Base-by-base conservation (phyloP, 352 stramenopile species). In the Pythium aphanidermatum region DNA sequence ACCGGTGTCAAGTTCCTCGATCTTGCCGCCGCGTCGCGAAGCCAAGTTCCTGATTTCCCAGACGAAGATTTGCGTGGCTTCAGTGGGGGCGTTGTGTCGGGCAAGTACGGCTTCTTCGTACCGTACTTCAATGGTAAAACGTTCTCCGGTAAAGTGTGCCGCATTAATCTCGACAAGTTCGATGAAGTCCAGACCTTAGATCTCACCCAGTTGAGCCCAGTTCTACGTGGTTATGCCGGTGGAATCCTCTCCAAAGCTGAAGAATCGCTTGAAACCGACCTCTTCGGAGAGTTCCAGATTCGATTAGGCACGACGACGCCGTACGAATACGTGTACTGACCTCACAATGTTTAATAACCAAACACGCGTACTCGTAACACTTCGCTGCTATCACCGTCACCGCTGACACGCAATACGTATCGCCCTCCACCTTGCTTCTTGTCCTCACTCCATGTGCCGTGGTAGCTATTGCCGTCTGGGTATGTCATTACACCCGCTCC, bases 391-490 rank as follows among this genome's bases (percentile, higher is more conserved):
- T 14, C 20, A n/a, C 8, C 29, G 0, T 46, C 50, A 16, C 27
- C 29, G 7, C 35, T 39, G 21, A 83, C 68, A 2, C 62, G 55
- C 11, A 89, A 44, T 21, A 73, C 39, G 32, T 86, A 92, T 48
- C 65, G 81, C 4, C 88, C 88, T 1, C 85, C 72, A 19, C 83
- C 86, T 51, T 95, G 76, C 21, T 90, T 84, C 43, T 92, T 76
- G 51, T 96, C 88, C 20, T 81, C 66, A 43, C 80, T 74, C 89
- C 89, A 98, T 17, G 83, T 63, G 5, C 92, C 92, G 23, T 85
- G 70, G 53, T 85, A 96, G 7, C 63, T 60, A 44, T 93, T 93
- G 17, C 86, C 84, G 39, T 92, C 83, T 0, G 54, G 45, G 34
- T 93, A 96, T 8, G 58, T 85, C 68, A 95, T 85, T 24, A 88